A percentile compares a stretch with the other conserved stretches of the same genome.
Evolutionary conservation across 2,329 filamentous ascomycete genomes (phyloP).

Genomic region (Cryphonectria carpinicola): DNA sequence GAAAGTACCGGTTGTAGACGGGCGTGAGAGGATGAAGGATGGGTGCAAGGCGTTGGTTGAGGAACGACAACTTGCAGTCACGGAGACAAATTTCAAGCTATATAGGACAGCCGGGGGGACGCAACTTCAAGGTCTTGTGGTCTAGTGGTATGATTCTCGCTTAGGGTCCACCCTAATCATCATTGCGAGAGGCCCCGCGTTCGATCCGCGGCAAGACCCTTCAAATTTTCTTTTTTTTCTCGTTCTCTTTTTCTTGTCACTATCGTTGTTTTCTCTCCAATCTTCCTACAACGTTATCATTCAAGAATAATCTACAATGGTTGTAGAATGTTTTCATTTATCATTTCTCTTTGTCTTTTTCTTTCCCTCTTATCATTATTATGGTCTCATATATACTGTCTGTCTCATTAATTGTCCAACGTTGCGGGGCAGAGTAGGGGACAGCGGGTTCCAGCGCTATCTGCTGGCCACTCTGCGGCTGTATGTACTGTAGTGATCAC

Average conservation of each 20-base stretch:
- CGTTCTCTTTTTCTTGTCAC: not conserved
- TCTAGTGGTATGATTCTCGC: slow-evolving; percentile 28
- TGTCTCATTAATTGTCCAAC: not conserved
- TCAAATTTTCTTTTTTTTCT: not conserved
- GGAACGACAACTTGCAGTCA: no score
- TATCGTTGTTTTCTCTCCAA: no score
- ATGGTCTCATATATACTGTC: no score
- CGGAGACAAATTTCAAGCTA: not conserved
- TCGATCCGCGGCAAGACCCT: slow-evolving; percentile 27
- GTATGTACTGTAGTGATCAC: no score
- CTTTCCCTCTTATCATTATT: no score
- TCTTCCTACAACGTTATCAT: no score
- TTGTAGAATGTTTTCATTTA: no score
- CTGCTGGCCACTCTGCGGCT: not conserved
- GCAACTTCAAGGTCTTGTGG: slow-evolving; percentile 16
- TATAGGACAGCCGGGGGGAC: fast-evolving
- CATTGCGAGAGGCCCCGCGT: slow-evolving; percentile 25
- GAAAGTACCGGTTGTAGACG: no score
- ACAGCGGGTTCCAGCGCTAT: not conserved
- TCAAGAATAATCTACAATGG: no score
- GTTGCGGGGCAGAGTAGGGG: not conserved
- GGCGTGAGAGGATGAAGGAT: no score
- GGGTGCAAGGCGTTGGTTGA: no score
- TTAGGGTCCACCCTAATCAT: slow-evolving; percentile 19
- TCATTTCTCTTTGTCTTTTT: no score